phyloP scores from a whole-genome alignment of 2,329 filamentous ascomycete genomes.

The Endothia cerciana region DNA sequence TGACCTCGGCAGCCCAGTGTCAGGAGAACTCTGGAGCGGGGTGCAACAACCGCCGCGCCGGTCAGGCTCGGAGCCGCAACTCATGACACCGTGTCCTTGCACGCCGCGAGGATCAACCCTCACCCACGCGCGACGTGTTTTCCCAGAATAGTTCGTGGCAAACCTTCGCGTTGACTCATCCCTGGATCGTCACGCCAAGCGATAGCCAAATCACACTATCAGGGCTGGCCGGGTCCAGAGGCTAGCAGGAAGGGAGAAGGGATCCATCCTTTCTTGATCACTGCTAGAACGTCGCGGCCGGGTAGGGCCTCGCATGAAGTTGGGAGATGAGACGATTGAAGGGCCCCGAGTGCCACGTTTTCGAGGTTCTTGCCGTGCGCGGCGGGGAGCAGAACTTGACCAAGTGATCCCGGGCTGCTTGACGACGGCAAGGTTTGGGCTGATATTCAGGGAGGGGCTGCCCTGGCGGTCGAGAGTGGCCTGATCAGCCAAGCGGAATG shows the following conservation, averaged over 20 bases:
- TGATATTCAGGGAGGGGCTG: not conserved
- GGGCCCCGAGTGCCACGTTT: conserved; percentile 18
- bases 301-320: conserved; percentile 20
- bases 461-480: not conserved
- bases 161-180: conserved; percentile 8
- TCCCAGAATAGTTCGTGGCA: conserved; percentile 1
- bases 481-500: not conserved
- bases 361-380: conserved; percentile 4
- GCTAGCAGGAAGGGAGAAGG: no score
- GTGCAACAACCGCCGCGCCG: no score
- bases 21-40: no score
- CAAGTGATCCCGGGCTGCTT: not conserved
- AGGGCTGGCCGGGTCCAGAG: not conserved
- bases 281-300: not conserved
- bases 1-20: not conserved
- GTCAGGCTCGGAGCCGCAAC: not conserved
- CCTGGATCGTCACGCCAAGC: conserved; percentile 1
- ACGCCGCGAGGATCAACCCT: not conserved
- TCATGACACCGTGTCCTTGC: not conserved
- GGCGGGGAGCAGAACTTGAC: no score
- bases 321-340: conserved; percentile 24
- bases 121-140: not conserved
- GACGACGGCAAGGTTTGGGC: not conserved
- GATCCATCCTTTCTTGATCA: no score
- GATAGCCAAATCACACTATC: not conserved